Evolutionary conservation across 2,329 filamentous ascomycete species (phyloP).

Genomic region (Trichoderma koningiopsis): DNA sequence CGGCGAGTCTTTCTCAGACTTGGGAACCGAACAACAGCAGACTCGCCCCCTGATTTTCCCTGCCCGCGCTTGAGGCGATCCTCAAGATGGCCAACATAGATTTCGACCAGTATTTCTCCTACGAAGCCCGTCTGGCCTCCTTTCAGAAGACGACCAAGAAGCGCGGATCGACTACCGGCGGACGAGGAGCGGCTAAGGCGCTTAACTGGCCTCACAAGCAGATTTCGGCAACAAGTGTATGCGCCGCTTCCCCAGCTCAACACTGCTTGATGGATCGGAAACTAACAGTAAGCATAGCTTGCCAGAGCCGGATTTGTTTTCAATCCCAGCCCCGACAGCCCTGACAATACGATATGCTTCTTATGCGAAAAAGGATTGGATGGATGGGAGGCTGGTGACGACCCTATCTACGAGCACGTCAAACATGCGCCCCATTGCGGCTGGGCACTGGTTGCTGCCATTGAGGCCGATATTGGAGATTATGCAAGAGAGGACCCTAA

Average conservation of each 20-base stretch:
- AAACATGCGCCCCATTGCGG: slow-evolving; percentile 81
- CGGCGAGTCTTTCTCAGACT: neutral
- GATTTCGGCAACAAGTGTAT: slow-evolving; percentile 39
- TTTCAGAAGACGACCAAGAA: slow-evolving; percentile 73
- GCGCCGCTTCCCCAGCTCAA: slow-evolving; percentile 18
- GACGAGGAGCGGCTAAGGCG: slow-evolving; percentile 51
- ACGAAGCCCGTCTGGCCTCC: slow-evolving; percentile 76
- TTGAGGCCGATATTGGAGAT: slow-evolving; percentile 63
- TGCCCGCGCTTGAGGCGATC: slow-evolving; percentile 3
- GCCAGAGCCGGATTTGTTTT: slow-evolving; percentile 92
- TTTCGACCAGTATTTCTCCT: slow-evolving; percentile 57
- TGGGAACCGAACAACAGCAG: neutral
- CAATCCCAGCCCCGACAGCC: slow-evolving; percentile 70
- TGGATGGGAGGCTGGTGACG: slow-evolving; percentile 88
- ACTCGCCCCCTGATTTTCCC: neutral
- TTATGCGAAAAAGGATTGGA: slow-evolving; percentile 81
- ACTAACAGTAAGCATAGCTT: slow-evolving; percentile 59
- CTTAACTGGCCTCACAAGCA: slow-evolving; percentile 74
- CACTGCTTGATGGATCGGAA: neutral
- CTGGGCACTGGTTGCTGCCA: slow-evolving; percentile 75
- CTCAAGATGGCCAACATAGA: slow-evolving; percentile 22
- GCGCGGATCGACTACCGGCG: slow-evolving; percentile 65
- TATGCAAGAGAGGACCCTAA: slow-evolving; percentile 73
- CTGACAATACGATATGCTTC: slow-evolving; percentile 90
- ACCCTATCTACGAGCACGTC: slow-evolving; percentile 81